phyloP scores from a whole-genome alignment of 202 grass and related monocot species.

The Zizania palustris region DNA sequence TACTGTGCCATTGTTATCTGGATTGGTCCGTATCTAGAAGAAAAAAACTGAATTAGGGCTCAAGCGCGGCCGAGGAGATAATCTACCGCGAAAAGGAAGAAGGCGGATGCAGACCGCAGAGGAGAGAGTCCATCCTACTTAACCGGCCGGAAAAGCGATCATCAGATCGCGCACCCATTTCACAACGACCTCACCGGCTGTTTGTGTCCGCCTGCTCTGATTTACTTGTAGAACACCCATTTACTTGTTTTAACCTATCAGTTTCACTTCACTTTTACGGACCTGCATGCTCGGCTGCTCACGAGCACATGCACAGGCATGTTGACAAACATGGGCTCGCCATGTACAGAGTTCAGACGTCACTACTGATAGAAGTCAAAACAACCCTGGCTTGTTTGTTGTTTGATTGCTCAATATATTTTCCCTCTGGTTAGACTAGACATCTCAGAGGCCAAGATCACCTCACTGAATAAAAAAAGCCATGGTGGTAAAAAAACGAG shows the following conservation, averaged over 20 bases:
- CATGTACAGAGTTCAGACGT: neutral
- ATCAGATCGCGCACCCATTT: conserved; percentile 6
- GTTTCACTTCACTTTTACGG: neutral
- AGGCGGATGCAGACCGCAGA: neutral
- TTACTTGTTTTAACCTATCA: neutral
- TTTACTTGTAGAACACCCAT: neutral
- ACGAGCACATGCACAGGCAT: neutral
- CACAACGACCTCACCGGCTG: conserved; percentile 37
- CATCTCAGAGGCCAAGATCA: neutral
- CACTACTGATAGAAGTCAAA: conserved; percentile 21
- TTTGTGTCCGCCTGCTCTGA: neutral
- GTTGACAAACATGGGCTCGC: neutral
- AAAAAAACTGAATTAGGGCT: neutral
- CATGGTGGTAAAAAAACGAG: neutral
- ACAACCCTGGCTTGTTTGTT: conserved; percentile 24
- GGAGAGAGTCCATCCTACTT: conserved; percentile 10
- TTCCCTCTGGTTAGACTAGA: neutral
- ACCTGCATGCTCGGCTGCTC: neutral
- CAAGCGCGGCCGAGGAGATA: neutral
- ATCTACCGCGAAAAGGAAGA: neutral
- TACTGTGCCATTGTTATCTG: neutral
- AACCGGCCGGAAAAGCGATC: neutral
- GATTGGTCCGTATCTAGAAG: neutral
- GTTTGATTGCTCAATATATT: neutral
- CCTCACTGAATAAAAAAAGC: neutral